Evolutionary conservation across 225 moss, liverwort and hornwort genomes (phyloP).

Genomic region (Polytrichum commune): DNA sequence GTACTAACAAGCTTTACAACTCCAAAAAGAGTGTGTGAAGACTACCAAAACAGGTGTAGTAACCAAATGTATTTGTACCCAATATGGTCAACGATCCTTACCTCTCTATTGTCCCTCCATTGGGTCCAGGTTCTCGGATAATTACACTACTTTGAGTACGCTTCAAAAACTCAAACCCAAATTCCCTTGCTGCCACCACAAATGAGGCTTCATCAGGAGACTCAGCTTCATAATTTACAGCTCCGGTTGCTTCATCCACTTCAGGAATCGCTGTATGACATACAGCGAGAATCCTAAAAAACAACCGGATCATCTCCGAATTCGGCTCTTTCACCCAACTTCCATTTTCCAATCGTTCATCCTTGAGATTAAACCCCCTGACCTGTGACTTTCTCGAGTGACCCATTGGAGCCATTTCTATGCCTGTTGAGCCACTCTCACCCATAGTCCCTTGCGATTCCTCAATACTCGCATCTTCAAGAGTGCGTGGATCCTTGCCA

Average conservation of each 20-base stretch:
- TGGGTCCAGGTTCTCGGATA: conserved; percentile 44
- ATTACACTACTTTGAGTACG: conserved; percentile 54
- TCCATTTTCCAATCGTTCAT: conserved; percentile 51
- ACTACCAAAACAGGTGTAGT: no score
- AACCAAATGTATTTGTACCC: no score
- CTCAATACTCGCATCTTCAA: conserved; percentile 32
- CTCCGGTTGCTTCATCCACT: conserved; percentile 46
- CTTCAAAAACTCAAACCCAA: conserved; percentile 66
- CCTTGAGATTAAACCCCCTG: conserved; percentile 63
- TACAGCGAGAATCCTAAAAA: conserved; percentile 61
- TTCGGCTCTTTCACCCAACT: conserved; percentile 48
- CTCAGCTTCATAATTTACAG: conserved; percentile 54
- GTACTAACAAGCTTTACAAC: no score
- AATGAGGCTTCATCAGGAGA: conserved; percentile 71
- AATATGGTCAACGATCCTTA: conserved; percentile 10
- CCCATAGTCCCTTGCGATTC: conserved; percentile 12
- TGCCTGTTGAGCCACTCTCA: conserved; percentile 14
- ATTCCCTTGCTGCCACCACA: conserved; percentile 63
- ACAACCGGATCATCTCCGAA: conserved; percentile 43
- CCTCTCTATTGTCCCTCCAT: conserved; percentile 34
- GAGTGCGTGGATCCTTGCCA: conserved; percentile 43
- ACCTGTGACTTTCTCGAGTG: conserved; percentile 23
- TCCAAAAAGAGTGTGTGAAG: no score
- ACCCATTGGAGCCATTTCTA: conserved; percentile 24
- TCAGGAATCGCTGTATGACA: conserved; percentile 70